Evolutionary conservation across 2,329 filamentous ascomycete species (phyloP).

Genomic region (Xylaria sp.): DNA sequence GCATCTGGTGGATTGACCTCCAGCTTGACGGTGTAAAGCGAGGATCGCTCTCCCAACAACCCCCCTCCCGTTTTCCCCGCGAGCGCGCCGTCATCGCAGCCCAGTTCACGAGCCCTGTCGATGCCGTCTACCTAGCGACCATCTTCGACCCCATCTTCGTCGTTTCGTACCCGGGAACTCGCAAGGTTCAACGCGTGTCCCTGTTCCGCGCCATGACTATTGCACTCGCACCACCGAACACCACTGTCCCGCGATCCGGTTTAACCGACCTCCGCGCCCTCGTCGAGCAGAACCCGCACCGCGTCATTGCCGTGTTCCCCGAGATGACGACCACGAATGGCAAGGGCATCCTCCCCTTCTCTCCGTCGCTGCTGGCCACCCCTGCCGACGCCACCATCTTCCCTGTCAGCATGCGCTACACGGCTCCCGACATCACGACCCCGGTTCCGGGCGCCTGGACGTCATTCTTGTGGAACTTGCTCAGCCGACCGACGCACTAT

Average conservation of each 20-base stretch:
- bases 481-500: slow-evolving; percentile 85
- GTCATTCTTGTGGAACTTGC: slow-evolving; percentile 84
- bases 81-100: slow-evolving; percentile 85
- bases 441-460: slow-evolving; percentile 80
- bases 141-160: slow-evolving; percentile 98
- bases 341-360: slow-evolving; percentile 85
- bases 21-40: slow-evolving; percentile 96
- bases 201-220: slow-evolving; percentile 79
- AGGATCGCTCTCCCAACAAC: slow-evolving; percentile 82
- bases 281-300: slow-evolving; percentile 73
- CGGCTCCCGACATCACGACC: slow-evolving; percentile 88
- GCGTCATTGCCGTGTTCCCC: slow-evolving; percentile 87
- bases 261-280: slow-evolving; percentile 73
- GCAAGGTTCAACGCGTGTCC: slow-evolving; percentile 79
- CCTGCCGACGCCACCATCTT: slow-evolving; percentile 80
- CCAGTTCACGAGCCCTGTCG: slow-evolving; percentile 91
- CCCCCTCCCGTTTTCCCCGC: slow-evolving; percentile 77
- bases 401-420: slow-evolving; percentile 89
- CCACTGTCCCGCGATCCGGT: slow-evolving; percentile 54
- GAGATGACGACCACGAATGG: slow-evolving; percentile 96
- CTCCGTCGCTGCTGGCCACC: slow-evolving; percentile 76
- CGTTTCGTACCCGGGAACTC: slow-evolving; percentile 78
- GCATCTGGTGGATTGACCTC: slow-evolving; percentile 98
- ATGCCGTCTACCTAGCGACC: slow-evolving; percentile 91
- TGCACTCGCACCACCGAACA: slow-evolving; percentile 68